phyloP scores from a whole-genome alignment of 495 filamentous ascomycete genomes.

The Usnea hakonensis region DNA sequence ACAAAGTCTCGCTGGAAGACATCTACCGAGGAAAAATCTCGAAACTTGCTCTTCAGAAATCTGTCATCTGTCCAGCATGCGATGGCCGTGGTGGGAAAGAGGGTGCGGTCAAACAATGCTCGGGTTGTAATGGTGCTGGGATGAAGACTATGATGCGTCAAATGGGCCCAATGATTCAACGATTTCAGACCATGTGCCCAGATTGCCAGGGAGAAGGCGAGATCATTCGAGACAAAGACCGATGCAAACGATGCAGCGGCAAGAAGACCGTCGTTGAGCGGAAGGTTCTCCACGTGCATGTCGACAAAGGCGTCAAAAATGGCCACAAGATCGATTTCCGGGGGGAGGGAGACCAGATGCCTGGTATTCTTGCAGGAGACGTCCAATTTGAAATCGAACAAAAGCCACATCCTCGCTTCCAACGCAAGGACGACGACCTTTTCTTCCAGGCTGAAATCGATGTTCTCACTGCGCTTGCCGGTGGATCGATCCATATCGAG shows the following conservation, averaged over 20 bases:
- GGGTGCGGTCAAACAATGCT: conserved; percentile 85
- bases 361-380: conserved; percentile 84
- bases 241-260: conserved; percentile 86
- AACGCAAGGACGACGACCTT: conserved; percentile 91
- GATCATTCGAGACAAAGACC: conserved; percentile 89
- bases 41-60: conserved; percentile 94
- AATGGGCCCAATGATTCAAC: conserved; percentile 99
- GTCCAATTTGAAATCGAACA: conserved; percentile 97
- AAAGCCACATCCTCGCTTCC: conserved; percentile 92
- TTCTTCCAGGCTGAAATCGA: conserved; percentile 96
- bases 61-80: conserved; percentile 91
- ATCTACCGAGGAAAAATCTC: conserved; percentile 97
- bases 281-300: conserved; percentile 96
- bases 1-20: conserved; percentile 96
- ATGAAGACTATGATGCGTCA: conserved; percentile 99
- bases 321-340: conserved; percentile 94
- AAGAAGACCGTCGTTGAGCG: conserved; percentile 98
- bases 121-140: conserved; percentile 82
- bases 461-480: conserved; percentile 87
- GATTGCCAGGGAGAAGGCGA: conserved; percentile 97
- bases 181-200: conserved; percentile 97
- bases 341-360: conserved; percentile 94
- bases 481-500: conserved; percentile 82
- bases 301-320: conserved; percentile 87
- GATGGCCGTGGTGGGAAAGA: conserved; percentile 96